Conservation (phyloP, 2,329 filamentous ascomycete genomes). For the Verticillium nubilum region DNA sequence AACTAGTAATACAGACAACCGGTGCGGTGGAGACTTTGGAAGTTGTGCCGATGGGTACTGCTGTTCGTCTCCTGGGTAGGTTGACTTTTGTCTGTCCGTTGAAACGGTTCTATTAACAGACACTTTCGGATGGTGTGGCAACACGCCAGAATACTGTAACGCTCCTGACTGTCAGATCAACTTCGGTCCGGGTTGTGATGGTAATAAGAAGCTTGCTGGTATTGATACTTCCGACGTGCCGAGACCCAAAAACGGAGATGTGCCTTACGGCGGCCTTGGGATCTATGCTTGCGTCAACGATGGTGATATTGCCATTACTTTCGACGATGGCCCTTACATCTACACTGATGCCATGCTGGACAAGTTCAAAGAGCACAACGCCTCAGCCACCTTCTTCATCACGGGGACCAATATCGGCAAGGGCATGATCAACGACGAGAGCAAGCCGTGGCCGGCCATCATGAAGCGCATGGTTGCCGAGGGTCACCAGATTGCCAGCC, state of each 20-base stretch:
- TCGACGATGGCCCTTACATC: slow-evolving; percentile 28
- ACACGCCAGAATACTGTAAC: slow-evolving; percentile 14
- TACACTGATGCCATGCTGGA: slow-evolving; percentile 29
- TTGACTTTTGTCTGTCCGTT: background rate
- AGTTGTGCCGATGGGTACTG: slow-evolving; percentile 25
- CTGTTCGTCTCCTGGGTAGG: slow-evolving; percentile 26
- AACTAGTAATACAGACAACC: slow-evolving; percentile 13
- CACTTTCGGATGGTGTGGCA: slow-evolving; percentile 21
- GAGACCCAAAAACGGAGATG: slow-evolving; percentile 17
- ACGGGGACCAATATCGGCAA: slow-evolving; percentile 25
- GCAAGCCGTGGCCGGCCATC: slow-evolving; percentile 16
- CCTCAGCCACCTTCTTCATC: slow-evolving; percentile 30
- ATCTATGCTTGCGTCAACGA: slow-evolving; percentile 20
- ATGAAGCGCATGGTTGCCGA: slow-evolving; percentile 34
- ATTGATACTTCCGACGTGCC: slow-evolving; percentile 15
- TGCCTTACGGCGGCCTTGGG: slow-evolving; percentile 24
- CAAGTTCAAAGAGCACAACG: slow-evolving; percentile 22
- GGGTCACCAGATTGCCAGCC: slow-evolving; percentile 43
- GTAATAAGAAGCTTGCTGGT: slow-evolving; percentile 20
- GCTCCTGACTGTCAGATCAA: slow-evolving; percentile 21
- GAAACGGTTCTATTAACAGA: background rate
- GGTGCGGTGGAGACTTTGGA: slow-evolving; percentile 21
- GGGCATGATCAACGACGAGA: slow-evolving; percentile 20
- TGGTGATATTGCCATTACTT: slow-evolving; percentile 25
- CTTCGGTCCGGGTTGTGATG: slow-evolving; percentile 22